Conservation (phyloP, 345 rosid genomes). For the Hibiscus tridactylites region DNA sequence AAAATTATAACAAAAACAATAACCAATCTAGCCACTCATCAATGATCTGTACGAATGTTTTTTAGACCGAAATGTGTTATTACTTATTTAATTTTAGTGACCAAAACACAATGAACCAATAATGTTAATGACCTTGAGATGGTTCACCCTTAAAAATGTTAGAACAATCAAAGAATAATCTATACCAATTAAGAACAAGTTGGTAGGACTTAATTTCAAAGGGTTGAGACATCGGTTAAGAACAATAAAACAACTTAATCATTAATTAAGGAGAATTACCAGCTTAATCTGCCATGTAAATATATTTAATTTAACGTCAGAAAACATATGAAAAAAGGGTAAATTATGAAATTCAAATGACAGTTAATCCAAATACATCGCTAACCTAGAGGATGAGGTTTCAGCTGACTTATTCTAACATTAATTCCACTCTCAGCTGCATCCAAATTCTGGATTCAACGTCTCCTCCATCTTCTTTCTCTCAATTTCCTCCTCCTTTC, state of each 20-base stretch:
- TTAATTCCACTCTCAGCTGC: slow-evolving; percentile 7
- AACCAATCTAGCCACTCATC: too few species aligned
- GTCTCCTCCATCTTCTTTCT: background rate
- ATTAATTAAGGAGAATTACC: background rate
- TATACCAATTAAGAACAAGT: background rate
- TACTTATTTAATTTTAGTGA: too few species aligned
- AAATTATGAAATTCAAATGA: too few species aligned
- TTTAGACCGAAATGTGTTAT: too few species aligned
- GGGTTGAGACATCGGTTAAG: background rate
- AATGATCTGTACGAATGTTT: too few species aligned
- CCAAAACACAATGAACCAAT: too few species aligned
- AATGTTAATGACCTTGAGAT: too few species aligned
- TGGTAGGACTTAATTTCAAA: background rate
- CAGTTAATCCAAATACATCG: slow-evolving; percentile 20
- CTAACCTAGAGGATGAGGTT: slow-evolving; percentile 19
- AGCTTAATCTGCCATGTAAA: background rate
- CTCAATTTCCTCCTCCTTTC: background rate
- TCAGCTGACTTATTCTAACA: slow-evolving; percentile 24
- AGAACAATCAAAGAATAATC: too few species aligned
- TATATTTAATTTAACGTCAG: background rate
- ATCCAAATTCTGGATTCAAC: slow-evolving; percentile 2
- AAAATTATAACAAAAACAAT: too few species aligned
- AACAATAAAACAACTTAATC: background rate
- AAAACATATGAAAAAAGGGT: too few species aligned
- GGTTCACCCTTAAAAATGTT: too few species aligned